These are phyloP conservation scores for Leccinum cinnamomeum DNA, from an alignment of 1,284 basidiomycete genomes.

Conservation along the genomic window DNA sequence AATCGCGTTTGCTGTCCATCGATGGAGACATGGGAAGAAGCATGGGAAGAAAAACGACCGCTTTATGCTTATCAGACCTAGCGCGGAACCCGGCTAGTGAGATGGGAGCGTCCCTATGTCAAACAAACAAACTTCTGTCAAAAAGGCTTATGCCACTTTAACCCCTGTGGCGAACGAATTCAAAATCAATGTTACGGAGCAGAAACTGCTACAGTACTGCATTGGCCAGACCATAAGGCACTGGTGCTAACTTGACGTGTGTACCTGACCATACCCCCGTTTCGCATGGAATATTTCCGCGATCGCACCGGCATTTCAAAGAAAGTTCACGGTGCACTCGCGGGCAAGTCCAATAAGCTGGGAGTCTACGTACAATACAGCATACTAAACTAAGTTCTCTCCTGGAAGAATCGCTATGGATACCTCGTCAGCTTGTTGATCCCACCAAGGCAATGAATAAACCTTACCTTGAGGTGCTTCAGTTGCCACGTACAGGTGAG, in stretches of 20 bases:
- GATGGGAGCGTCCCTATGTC: conserved; percentile 10
- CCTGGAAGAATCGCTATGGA: conserved; percentile 81
- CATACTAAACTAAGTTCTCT: conserved; percentile 73
- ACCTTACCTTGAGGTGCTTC: conserved; percentile 81
- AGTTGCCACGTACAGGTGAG: conserved; percentile 92
- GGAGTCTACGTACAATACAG: conserved; percentile 30
- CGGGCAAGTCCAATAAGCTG: conserved; percentile 9
- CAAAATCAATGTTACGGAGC: neutral
- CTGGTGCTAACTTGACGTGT: neutral
- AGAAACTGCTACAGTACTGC: neutral
- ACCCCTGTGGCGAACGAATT: neutral
- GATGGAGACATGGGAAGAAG: conserved; percentile 18
- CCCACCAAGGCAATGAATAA: conserved; percentile 1
- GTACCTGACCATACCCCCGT: neutral
- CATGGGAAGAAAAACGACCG: neutral
- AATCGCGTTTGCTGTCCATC: conserved; percentile 29
- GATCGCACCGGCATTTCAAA: neutral
- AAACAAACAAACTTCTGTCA: conserved; percentile 14
- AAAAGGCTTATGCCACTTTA: neutral
- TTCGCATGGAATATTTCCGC: neutral
- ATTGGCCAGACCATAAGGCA: neutral
- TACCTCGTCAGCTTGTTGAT: conserved; percentile 10
- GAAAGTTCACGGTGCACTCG: neutral
- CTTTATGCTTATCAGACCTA: conserved; percentile 16
- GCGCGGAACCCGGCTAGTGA: conserved; percentile 3